Evolutionary conservation across 129 eudicot genomes (phyloP), one percentile per base, ranked within the genome.

Genomic region (Silybum marianum): DNA sequence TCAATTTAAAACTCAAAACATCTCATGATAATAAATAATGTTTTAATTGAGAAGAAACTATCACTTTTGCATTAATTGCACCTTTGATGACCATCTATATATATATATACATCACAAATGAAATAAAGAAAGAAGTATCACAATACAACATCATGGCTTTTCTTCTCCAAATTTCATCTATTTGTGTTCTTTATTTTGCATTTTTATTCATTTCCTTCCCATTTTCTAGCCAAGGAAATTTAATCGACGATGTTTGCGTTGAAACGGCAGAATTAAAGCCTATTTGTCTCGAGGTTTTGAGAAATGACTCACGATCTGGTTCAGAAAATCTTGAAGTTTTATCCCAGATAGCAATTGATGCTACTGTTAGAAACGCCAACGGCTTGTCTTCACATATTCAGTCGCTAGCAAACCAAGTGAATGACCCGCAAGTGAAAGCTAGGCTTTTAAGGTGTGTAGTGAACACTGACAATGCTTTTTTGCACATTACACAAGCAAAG

Each of bases 141-240:
- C 23, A 60, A 34, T 16, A 76, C 38, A n/a, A 25, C 32, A 76
- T 62, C 80, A 76, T 76, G 80, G 80, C 72, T 9, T 63, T 32
- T 32, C 6, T 0, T 32, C 36, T 32, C 36, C 36, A 32, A 32
- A 32, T 19, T 63, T 60, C 80, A 76, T 76, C 38, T 28, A 30
- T 60, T 19, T 36, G 21, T 63, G 34, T 76, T 32, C 36, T 77
- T 9, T 22, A 58, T 76, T 72, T 76, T 76, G 60, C 62, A 76
- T 22, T 36, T 22, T 63, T 38, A 76, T n/a, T 48, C 58, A 76
- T 16, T 36, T 32, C 71, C 26, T 76, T 76, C 13, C 26, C 72
- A 62, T 34, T 76, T 63, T 54, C 60, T 2, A 38, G 11, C 21
- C 8, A 32, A 24, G 80, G 72, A 76, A 72, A 63, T 39, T 30